These are phyloP conservation scores for Diaporthe eres DNA, from an alignment of 2,329 filamentous ascomycete genomes.

Conservation along the genomic window DNA sequence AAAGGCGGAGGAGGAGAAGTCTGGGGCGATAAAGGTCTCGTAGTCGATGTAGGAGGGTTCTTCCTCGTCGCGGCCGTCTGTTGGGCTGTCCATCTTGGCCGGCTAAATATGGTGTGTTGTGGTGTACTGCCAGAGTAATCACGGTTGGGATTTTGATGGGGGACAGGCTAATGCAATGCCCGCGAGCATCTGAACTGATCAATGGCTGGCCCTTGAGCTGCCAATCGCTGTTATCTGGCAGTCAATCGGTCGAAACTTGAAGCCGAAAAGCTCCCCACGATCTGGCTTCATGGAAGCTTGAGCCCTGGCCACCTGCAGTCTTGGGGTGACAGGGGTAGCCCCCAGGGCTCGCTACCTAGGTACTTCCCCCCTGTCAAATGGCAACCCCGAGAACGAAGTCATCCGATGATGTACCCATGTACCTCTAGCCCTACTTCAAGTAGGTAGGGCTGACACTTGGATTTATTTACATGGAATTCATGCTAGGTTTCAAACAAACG, in stretches of 20 bases:
- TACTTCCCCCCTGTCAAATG: background rate
- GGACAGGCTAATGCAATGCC: too few relatives aligned
- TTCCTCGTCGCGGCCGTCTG: constrained; percentile 57
- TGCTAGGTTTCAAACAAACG: background rate
- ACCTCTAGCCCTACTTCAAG: background rate
- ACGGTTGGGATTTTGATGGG: too few relatives aligned
- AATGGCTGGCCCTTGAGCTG: constrained; percentile 2
- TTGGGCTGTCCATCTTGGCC: constrained; percentile 47
- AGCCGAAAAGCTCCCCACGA: constrained; percentile 19
- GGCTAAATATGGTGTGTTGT: background rate
- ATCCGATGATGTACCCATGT: constrained; percentile 3
- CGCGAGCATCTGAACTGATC: background rate
- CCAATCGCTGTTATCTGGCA: background rate
- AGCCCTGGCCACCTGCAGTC: constrained; percentile 19
- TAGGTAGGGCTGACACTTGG: background rate
- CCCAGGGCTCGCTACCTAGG: background rate
- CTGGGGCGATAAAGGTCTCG: constrained; percentile 86
- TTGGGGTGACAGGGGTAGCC: background rate
- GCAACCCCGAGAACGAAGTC: constrained; percentile 7
- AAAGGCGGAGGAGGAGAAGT: constrained; percentile 85
- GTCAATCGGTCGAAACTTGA: background rate
- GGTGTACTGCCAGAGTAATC: background rate
- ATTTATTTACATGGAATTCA: background rate
- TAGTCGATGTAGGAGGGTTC: constrained; percentile 95
- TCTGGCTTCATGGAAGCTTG: constrained; percentile 31